These are phyloP conservation scores for Asterochloris erici DNA, from an alignment of 139 green algal genomes.

Conservation along the genomic window DNA sequence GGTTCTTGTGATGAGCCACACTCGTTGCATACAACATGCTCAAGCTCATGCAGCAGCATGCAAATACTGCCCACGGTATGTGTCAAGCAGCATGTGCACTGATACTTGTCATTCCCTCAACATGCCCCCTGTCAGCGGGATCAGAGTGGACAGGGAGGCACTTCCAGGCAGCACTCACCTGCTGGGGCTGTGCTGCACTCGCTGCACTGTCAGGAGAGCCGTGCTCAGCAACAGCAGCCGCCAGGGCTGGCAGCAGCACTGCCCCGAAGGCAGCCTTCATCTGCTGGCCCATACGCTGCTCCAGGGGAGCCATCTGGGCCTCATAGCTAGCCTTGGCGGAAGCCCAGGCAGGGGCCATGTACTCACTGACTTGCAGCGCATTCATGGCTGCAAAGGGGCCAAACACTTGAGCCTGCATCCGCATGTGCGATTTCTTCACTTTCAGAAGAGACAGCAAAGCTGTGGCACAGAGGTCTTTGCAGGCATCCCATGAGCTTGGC, in stretches of 20 bases:
- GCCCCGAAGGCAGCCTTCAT: slow-evolving; percentile 57
- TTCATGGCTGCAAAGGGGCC: slow-evolving; percentile 27
- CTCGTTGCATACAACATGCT: background rate
- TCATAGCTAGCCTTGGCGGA: slow-evolving; percentile 55
- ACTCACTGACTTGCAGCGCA: slow-evolving; percentile 58
- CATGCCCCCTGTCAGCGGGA: background rate
- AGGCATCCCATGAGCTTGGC: no score
- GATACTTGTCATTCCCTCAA: no score
- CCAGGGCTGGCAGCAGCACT: slow-evolving; percentile 51
- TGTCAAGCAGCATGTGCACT: no score
- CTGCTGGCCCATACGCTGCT: slow-evolving; percentile 59
- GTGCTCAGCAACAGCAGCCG: slow-evolving; percentile 40
- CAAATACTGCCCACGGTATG: no score
- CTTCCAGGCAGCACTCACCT: background rate
- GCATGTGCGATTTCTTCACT: background rate
- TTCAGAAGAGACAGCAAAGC: background rate
- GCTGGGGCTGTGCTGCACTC: slow-evolving; percentile 40
- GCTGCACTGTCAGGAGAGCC: slow-evolving; percentile 12
- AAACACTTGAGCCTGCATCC: slow-evolving; percentile 13
- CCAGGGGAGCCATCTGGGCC: slow-evolving; percentile 52
- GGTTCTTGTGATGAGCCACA: no score
- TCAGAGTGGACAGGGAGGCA: background rate
- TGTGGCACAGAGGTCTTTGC: background rate
- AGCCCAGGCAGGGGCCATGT: slow-evolving; percentile 45
- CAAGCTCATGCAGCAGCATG: no score